Conservation (phyloP, 495 filamentous ascomycete genomes). For the Podospora pseudoanserina region DNA sequence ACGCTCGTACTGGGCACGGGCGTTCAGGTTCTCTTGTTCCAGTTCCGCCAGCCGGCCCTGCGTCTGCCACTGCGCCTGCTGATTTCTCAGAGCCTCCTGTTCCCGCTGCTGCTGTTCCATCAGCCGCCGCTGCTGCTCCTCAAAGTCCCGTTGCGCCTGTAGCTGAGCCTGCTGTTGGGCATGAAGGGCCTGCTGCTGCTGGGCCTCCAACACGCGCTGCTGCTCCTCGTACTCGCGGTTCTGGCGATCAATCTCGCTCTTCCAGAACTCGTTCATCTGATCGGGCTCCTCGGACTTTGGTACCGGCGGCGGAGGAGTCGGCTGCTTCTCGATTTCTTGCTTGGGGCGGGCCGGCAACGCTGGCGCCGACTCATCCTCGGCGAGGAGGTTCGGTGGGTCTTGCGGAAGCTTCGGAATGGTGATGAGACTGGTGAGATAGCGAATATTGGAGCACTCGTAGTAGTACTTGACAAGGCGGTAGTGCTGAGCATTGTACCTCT, state of each 20-base stretch:
- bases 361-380: slow-evolving; percentile 78
- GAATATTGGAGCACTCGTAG: slow-evolving; percentile 96
- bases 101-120: slow-evolving; percentile 86
- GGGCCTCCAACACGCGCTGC: slow-evolving; percentile 79
- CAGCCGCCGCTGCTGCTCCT: slow-evolving; percentile 86
- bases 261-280: slow-evolving; percentile 97
- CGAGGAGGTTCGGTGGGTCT: slow-evolving; percentile 83
- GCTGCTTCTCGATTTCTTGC: slow-evolving; percentile 60
- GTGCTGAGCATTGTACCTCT: slow-evolving; percentile 90
- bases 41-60: slow-evolving; percentile 91
- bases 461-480: slow-evolving; percentile 96
- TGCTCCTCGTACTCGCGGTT: slow-evolving; percentile 94
- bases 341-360: slow-evolving; percentile 79
- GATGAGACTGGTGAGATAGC: slow-evolving; percentile 93
- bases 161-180: slow-evolving; percentile 72
- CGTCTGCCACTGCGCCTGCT: slow-evolving; percentile 87
- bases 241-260: slow-evolving; percentile 81
- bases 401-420: slow-evolving; percentile 93
- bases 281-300: slow-evolving; percentile 75
- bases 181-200: slow-evolving; percentile 62
- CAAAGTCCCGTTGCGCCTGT: slow-evolving; percentile 86
- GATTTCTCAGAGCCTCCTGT: slow-evolving; percentile 80
- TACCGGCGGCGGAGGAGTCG: slow-evolving; percentile 57
- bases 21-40: slow-evolving; percentile 90
- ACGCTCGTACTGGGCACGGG: slow-evolving; percentile 91